These are phyloP conservation scores for Chrysosporium keratinophilum DNA, from an alignment of 2,329 filamentous ascomycete genomes.

Conservation along the genomic window DNA sequence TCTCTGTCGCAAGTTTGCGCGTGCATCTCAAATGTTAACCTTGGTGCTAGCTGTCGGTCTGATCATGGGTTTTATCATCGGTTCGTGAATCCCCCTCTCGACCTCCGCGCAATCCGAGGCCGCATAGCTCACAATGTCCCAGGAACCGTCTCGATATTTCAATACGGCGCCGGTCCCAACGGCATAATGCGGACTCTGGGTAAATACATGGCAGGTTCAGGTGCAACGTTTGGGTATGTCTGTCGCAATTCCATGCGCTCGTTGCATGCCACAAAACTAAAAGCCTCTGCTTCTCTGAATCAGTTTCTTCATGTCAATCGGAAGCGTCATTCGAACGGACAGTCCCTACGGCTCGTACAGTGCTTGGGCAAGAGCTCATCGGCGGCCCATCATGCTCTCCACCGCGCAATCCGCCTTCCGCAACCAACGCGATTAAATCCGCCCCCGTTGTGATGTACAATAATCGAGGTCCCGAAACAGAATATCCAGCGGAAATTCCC, in stretches of 20 bases:
- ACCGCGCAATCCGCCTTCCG: constrained; percentile 18
- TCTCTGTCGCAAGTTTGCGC: not conserved
- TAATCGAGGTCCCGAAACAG: not conserved
- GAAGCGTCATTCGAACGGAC: constrained; percentile 89
- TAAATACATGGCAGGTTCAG: constrained; percentile 93
- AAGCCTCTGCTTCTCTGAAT: constrained; percentile 28
- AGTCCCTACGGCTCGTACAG: constrained; percentile 64
- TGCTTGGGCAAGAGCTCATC: constrained; percentile 63
- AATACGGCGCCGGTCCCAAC: constrained; percentile 85
- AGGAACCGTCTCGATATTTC: constrained; percentile 91
- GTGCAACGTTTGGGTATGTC: constrained; percentile 84
- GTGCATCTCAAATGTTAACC: constrained; percentile 12
- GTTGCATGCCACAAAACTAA: not conserved
- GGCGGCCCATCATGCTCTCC: constrained; percentile 60
- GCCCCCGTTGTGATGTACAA: constrained; percentile 3
- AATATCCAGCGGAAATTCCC: not conserved
- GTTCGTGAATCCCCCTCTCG: constrained; percentile 41
- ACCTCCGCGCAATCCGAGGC: not conserved
- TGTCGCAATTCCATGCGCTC: not conserved
- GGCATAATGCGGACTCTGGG: constrained; percentile 89
- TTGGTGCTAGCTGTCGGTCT: constrained; percentile 65
- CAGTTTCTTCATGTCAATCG: constrained; percentile 97
- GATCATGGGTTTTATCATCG: constrained; percentile 97
- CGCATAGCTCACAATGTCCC: constrained; percentile 18
- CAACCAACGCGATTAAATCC: constrained; percentile 6